These are phyloP conservation scores for Novymonas esmeraldas DNA, from an alignment of 208 protist genomes.

Conservation along the genomic window DNA sequence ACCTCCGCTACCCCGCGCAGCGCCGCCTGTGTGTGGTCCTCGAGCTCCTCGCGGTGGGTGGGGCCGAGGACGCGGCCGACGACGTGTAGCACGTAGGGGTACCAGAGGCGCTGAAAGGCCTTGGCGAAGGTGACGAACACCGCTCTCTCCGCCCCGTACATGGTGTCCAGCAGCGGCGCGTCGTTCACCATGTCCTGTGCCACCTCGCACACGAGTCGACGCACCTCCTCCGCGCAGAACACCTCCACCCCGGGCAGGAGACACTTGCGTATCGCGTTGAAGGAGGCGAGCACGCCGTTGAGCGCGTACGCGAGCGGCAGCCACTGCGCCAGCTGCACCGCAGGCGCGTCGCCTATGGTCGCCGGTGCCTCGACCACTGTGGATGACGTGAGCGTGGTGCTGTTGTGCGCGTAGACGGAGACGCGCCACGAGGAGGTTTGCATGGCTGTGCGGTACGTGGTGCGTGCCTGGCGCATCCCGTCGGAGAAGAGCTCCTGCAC, in stretches of 20 bases:
- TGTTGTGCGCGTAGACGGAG: constrained; percentile 25
- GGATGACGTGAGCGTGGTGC: constrained; percentile 12
- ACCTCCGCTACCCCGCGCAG: constrained; percentile 28
- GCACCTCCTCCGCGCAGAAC: constrained; percentile 50
- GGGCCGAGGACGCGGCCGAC: constrained; percentile 49
- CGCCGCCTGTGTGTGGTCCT: constrained; percentile 24
- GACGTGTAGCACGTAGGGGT: constrained; percentile 60
- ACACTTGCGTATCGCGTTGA: constrained; percentile 81
- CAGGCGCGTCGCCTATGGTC: constrained; percentile 20
- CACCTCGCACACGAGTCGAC: constrained; percentile 48
- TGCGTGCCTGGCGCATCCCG: constrained; percentile 54
- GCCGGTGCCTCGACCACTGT: constrained; percentile 10
- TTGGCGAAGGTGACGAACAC: constrained; percentile 57
- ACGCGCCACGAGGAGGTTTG: constrained; percentile 57
- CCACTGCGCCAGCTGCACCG: constrained; percentile 58
- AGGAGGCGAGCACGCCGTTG: constrained; percentile 74
- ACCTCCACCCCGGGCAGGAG: constrained; percentile 58
- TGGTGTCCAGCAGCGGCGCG: constrained; percentile 55
- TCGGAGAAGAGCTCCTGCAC: constrained; percentile 61
- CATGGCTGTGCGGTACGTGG: constrained; percentile 69
- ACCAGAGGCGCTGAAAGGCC: constrained; percentile 67
- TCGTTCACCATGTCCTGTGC: constrained; percentile 63
- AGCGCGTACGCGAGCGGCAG: constrained; percentile 83
- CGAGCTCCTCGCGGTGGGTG: constrained; percentile 55
- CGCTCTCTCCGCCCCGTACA: constrained; percentile 50